Conservation (phyloP, 139 green algal genomes). For the Coccomyxa sp. region DNA sequence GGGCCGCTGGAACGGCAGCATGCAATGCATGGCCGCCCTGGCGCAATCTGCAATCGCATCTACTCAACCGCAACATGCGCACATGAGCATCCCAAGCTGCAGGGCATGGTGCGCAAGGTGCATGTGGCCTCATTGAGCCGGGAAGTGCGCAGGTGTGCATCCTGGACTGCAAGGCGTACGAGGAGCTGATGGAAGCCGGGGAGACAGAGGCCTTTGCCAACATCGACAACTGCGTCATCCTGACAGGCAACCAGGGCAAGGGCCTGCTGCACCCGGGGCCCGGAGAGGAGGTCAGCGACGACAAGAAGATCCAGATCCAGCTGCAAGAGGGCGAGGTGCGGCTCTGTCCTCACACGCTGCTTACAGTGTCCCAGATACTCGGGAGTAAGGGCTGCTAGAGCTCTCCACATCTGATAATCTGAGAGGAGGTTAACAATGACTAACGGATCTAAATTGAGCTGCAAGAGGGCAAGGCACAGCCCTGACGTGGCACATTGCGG, state of each 20-base stretch:
- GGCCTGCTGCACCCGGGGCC: slow-evolving; percentile 40
- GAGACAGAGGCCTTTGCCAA: slow-evolving; percentile 19
- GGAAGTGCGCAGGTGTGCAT: slow-evolving; percentile 40
- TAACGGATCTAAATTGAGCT: slow-evolving; percentile 6
- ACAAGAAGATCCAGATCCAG: slow-evolving; percentile 10
- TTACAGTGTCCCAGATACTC: neutral
- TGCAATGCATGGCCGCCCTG: too few relatives aligned
- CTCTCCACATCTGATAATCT: too few relatives aligned
- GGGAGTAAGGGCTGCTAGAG: too few relatives aligned
- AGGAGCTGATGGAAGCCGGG: slow-evolving; percentile 5
- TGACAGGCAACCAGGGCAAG: slow-evolving; percentile 48
- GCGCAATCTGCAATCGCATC: too few relatives aligned
- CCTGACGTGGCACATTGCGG: too few relatives aligned
- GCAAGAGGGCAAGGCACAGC: neutral
- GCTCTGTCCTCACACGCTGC: neutral
- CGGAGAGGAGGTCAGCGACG: neutral
- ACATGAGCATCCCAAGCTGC: too few relatives aligned
- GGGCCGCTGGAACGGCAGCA: too few relatives aligned
- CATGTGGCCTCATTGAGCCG: too few relatives aligned
- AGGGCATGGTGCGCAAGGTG: too few relatives aligned
- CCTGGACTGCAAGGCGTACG: slow-evolving; percentile 37
- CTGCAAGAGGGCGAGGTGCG: slow-evolving; percentile 7
- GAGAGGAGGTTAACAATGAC: too few relatives aligned
- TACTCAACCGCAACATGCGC: too few relatives aligned
- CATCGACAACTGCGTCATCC: slow-evolving; percentile 44